Conservation (phyloP, 1,284 basidiomycete species). For the Trametes versicolor region DNA sequence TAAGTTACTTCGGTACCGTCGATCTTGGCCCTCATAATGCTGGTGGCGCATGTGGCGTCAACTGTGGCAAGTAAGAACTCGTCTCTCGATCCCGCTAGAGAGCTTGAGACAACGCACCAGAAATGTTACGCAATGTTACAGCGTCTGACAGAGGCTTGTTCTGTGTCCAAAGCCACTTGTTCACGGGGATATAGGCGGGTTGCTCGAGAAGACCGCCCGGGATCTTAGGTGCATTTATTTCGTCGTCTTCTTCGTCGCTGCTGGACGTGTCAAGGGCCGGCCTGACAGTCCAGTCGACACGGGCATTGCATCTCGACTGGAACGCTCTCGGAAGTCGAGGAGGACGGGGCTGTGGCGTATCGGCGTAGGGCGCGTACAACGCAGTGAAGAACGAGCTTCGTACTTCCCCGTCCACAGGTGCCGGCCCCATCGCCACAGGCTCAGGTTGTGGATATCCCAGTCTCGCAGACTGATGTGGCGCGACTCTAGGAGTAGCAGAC, state of each 20-base stretch:
- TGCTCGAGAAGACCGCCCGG: not conserved
- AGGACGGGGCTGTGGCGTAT: conserved; percentile 3
- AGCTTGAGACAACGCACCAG: not conserved
- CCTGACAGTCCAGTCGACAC: not conserved
- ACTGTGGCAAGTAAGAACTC: not conserved
- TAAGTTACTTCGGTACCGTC: conserved; percentile 51
- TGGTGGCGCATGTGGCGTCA: conserved; percentile 43
- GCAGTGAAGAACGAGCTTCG: conserved; percentile 6
- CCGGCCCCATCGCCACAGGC: not conserved
- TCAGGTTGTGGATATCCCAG: not conserved
- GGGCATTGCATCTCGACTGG: not conserved
- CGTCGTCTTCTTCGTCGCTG: conserved; percentile 15
- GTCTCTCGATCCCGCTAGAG: not conserved
- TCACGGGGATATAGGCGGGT: not conserved
- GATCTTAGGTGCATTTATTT: conserved; percentile 5
- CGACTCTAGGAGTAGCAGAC: not conserved
- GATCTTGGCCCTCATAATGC: conserved; percentile 33
- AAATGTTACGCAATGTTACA: not conserved
- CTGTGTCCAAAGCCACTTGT: not conserved
- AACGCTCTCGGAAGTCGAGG: not conserved
- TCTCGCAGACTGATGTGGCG: not conserved
- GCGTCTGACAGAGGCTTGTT: not conserved
- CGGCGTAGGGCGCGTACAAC: conserved; percentile 12
- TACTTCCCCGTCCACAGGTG: not conserved
- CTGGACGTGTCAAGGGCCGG: not conserved